Evolutionary conservation across 2,329 filamentous ascomycete genomes (phyloP).

Genomic region (Hypoxylon sp.): DNA sequence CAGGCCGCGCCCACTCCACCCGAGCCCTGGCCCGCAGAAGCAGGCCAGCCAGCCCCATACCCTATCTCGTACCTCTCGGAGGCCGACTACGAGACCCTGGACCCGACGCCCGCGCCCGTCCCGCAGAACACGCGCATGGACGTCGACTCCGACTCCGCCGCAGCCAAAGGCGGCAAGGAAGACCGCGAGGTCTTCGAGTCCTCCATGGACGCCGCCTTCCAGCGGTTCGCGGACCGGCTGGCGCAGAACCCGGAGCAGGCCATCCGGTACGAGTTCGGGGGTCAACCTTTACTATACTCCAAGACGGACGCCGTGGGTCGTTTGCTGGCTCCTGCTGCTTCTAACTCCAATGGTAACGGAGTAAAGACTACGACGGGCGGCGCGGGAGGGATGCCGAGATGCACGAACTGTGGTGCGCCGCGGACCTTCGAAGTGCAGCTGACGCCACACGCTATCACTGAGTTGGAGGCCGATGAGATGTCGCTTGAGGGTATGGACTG

Average conservation of each 20-base stretch:
- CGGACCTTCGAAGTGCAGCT: constrained; percentile 94
- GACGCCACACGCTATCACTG: constrained; percentile 89
- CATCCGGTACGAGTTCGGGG: constrained; percentile 83
- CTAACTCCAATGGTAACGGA: constrained; percentile 46
- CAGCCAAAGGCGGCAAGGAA: constrained; percentile 63
- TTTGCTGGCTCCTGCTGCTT: constrained; percentile 61
- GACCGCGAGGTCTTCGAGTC: constrained; percentile 82
- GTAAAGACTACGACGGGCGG: constrained; percentile 46
- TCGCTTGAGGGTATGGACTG: constrained; percentile 94
- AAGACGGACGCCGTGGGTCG: constrained; percentile 81
- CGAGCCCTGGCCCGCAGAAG: constrained; percentile 81
- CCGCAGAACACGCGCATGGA: constrained; percentile 66
- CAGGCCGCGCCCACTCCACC: constrained; percentile 59
- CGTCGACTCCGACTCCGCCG: constrained; percentile 57
- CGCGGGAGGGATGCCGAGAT: constrained; percentile 75
- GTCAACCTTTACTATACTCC: constrained; percentile 83
- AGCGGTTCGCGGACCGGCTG: constrained; percentile 83
- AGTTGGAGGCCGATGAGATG: constrained; percentile 84
- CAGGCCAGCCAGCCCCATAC: constrained; percentile 78
- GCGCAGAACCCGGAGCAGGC: constrained; percentile 87
- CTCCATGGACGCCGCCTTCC: constrained; percentile 80
- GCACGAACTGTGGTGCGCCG: constrained; percentile 79
- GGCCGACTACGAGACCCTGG: constrained; percentile 91
- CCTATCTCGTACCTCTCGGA: constrained; percentile 84
- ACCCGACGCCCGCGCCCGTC: constrained; percentile 68